phyloP scores from a whole-genome alignment of 2,329 filamentous ascomycete genomes.

The Clarireedia sp. region DNA sequence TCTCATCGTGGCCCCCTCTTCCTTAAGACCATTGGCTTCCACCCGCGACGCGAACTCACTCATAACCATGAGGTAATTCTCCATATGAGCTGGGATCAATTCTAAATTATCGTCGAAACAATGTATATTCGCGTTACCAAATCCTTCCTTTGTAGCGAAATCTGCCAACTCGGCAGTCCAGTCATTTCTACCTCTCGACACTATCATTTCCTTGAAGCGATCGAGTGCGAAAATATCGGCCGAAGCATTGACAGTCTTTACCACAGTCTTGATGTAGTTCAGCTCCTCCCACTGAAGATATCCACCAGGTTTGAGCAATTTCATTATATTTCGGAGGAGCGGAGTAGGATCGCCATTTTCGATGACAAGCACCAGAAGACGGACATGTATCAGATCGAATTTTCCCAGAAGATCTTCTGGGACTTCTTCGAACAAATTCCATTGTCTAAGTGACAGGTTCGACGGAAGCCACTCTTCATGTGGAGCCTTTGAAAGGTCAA shows the following conservation, averaged over 20 bases:
- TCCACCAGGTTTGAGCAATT: constrained; percentile 2
- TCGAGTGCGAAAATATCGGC: neutral
- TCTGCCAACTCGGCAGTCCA: neutral
- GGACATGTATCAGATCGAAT: neutral
- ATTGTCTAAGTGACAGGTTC: neutral
- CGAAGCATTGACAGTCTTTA: neutral
- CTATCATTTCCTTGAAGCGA: neutral
- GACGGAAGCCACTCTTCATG: neutral
- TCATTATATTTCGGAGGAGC: neutral
- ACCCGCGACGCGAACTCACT: neutral
- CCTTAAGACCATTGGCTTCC: neutral
- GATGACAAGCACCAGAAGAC: neutral
- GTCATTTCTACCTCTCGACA: neutral
- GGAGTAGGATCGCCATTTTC: neutral
- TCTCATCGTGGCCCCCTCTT: neutral
- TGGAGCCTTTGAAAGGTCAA: neutral
- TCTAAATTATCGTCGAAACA: neutral
- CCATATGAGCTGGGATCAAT: neutral
- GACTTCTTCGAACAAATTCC: neutral
- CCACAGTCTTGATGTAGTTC: neutral
- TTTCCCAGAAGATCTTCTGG: neutral
- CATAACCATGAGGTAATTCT: neutral
- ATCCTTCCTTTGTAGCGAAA: neutral
- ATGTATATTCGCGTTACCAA: neutral
- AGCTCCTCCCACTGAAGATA: constrained; percentile 1